phyloP scores from a whole-genome alignment of 1,284 basidiomycete genomes.

The Tilletia indica region DNA sequence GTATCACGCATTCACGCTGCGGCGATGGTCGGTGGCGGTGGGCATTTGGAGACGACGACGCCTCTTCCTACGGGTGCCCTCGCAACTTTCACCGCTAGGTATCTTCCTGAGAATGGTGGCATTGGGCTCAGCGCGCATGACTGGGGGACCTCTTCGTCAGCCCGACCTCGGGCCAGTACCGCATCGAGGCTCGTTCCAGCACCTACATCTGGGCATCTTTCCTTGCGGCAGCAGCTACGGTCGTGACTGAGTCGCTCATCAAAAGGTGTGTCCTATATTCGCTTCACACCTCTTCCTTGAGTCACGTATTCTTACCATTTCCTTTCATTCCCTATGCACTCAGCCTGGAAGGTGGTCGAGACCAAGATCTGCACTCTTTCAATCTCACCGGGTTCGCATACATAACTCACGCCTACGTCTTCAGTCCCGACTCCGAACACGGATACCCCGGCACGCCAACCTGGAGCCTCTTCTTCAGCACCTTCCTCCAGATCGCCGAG shows the following conservation, averaged over 20 bases:
- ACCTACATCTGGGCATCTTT: constrained; percentile 8
- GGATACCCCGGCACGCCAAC: constrained; percentile 26
- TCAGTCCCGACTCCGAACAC: constrained; percentile 30
- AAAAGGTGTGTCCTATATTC: neutral
- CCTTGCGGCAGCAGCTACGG: constrained; percentile 13
- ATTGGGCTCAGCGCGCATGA: neutral
- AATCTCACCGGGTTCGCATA: constrained; percentile 49
- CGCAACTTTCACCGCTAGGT: neutral
- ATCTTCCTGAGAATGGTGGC: neutral
- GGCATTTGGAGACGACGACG: too few species aligned
- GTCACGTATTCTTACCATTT: constrained; percentile 7
- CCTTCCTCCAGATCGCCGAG: constrained; percentile 42
- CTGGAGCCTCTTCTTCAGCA: constrained; percentile 45
- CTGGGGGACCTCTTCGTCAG: constrained; percentile 10
- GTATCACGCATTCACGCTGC: too few species aligned
- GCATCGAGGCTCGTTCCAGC: constrained; percentile 14
- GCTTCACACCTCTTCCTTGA: too few species aligned
- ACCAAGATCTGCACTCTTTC: constrained; percentile 41
- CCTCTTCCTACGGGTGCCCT: neutral
- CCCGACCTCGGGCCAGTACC: neutral
- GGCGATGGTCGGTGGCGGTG: too few species aligned
- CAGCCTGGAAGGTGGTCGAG: constrained; percentile 32
- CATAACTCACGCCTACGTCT: constrained; percentile 42
- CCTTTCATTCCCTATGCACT: constrained; percentile 15
- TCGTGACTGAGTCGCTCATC: constrained; percentile 33